Evolutionary conservation across 148 eudicot genomes (phyloP).

Genomic region (Diospyros kaki): DNA sequence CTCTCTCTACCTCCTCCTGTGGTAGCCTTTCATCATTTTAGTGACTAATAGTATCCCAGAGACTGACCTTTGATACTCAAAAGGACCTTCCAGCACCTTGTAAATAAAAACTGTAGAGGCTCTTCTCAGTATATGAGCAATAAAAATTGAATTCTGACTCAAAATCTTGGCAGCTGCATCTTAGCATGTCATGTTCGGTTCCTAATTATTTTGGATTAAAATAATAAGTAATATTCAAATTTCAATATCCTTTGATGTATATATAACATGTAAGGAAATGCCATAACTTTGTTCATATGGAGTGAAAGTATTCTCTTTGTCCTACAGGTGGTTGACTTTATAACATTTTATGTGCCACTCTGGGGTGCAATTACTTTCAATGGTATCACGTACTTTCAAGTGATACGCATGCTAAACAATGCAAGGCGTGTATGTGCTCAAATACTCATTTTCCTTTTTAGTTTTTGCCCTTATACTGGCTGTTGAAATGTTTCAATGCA

Average conservation of each 20-base stretch:
- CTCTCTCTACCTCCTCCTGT: too few species aligned
- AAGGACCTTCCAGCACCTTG: not conserved
- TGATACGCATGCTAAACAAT: conserved; percentile 95
- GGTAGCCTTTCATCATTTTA: too few species aligned
- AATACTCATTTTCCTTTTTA: conserved; percentile 1
- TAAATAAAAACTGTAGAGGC: not conserved
- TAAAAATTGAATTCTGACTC: not conserved
- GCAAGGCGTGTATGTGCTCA: conserved; percentile 76
- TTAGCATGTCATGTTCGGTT: not conserved
- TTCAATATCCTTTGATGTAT: not conserved
- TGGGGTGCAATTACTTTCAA: conserved; percentile 99
- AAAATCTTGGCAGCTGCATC: not conserved
- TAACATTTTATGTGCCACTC: conserved; percentile 89
- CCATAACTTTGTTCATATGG: conserved; percentile 2
- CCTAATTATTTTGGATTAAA: too few species aligned
- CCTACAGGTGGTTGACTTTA: conserved; percentile 79
- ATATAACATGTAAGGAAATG: not conserved
- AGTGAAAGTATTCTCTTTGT: conserved; percentile 3
- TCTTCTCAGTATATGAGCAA: not conserved
- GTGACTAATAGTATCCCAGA: too few species aligned
- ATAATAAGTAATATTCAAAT: not conserved
- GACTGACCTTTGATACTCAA: too few species aligned
- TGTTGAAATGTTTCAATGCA: not conserved
- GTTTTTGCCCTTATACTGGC: not conserved
- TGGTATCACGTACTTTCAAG: conserved; percentile 93